Evolutionary conservation across 768 basidiomycete species (phyloP), one percentile per base, ranked within the genome.

Genomic region (Boletus vinaceobasis): DNA sequence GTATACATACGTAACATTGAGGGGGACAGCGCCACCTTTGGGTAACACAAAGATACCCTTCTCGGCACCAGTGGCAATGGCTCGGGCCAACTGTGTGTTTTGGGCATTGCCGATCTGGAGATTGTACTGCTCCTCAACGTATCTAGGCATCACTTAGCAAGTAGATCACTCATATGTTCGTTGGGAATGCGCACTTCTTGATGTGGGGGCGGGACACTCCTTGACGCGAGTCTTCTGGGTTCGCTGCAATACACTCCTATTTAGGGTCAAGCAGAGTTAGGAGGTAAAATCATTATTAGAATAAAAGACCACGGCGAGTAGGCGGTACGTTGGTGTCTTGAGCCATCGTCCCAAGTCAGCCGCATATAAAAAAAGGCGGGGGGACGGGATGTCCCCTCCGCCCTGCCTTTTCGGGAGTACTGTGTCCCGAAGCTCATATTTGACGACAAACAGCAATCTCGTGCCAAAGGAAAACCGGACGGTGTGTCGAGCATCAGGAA

Each of bases 181-280:
- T 27, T 40, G 38, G 42, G 51, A 45, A 63, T 55, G 77, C 81
- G 62, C 59, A 95, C 89, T 91, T 96, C 85, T 97, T 97, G 77
- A 97, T 94, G 65, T 86, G 82, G 51, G 86, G 90, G 45, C 95
- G 86, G 61, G 92, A 95, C 58, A 95, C 93, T 63, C 93, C 93
- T 53, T 70, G 70, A 54, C 92, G 88, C 53, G 87, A 82, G 59
- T 92, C 90, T 32, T 92, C 90, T 7, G 80, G 80, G 71, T 85
- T 74, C 51, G 75, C 78, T 57, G 79, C 72, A 71, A 96, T 90
- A 64, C 90, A 92, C 76, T 94, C 93, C 92, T 94, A 74, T 60
- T 71, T 65, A 4, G 54, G 57, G 53, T 55, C 43, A 53, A 57
- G 40, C 5, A 11, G 19, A 14, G 57, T 70, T 29, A 70, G 69